These are phyloP conservation scores for Lactarius tabidus DNA, from an alignment of 768 basidiomycete genomes.

Conservation along the genomic window DNA sequence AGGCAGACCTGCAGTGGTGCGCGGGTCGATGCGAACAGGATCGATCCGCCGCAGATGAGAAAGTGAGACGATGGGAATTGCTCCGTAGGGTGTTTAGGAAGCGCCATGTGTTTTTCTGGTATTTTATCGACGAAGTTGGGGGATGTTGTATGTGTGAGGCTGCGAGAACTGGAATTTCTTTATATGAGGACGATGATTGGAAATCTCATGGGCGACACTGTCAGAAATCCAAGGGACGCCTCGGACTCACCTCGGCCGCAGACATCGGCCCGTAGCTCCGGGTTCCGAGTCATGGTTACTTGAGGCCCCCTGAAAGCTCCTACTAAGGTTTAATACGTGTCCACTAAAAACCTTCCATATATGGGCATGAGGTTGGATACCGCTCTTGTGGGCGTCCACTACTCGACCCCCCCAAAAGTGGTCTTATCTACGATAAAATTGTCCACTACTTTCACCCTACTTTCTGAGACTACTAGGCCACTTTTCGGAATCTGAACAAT, in stretches of 20 bases:
- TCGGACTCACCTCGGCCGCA: neutral
- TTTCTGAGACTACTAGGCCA: too few relatives aligned
- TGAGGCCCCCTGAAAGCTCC: too few relatives aligned
- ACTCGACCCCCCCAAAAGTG: too few relatives aligned
- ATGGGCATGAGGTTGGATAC: too few relatives aligned
- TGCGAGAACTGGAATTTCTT: neutral
- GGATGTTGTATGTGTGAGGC: neutral
- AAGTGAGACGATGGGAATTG: conserved; percentile 24
- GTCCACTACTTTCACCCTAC: too few relatives aligned
- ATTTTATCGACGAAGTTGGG: neutral
- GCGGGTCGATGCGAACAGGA: conserved; percentile 28
- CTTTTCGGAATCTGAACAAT: too few relatives aligned
- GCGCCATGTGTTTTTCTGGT: neutral
- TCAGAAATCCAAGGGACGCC: too few relatives aligned
- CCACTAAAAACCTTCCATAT: too few relatives aligned
- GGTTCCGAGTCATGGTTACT: too few relatives aligned
- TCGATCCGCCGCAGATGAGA: conserved; percentile 32
- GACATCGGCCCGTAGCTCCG: neutral
- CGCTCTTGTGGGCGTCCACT: too few relatives aligned
- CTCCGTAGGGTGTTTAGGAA: conserved; percentile 9
- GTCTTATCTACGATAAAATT: too few relatives aligned
- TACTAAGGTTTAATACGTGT: too few relatives aligned
- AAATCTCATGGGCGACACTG: neutral
- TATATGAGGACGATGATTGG: neutral
- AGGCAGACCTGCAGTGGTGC: conserved; percentile 31